phyloP scores from a whole-genome alignment of 306 rosid species.

The Trichosanthes cucumerina region DNA sequence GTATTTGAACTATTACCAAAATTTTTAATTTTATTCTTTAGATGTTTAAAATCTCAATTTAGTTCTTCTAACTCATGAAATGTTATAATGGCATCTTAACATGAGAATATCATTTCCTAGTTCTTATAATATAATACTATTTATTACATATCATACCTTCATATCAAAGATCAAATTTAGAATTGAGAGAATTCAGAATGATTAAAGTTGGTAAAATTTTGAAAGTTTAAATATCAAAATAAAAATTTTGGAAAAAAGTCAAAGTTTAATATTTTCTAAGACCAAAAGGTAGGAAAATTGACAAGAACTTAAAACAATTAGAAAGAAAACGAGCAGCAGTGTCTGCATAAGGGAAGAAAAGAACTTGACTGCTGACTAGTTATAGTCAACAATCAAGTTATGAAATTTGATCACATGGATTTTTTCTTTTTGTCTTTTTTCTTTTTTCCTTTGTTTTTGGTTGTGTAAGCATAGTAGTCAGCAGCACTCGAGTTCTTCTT shows the following conservation, averaged over 20 bases:
- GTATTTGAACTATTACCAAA: background rate
- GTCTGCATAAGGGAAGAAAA: background rate
- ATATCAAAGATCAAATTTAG: background rate
- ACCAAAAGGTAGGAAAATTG: background rate
- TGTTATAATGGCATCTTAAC: background rate
- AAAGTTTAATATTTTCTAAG: background rate
- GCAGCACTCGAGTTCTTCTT: too few species aligned
- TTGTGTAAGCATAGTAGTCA: too few species aligned
- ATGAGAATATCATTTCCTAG: background rate
- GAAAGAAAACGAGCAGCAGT: background rate
- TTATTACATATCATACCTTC: too few species aligned
- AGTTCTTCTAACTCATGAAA: background rate
- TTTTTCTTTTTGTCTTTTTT: background rate
- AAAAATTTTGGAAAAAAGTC: too few species aligned
- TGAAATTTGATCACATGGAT: background rate
- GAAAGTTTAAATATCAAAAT: too few species aligned
- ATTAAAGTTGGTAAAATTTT: background rate
- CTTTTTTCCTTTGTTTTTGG: background rate
- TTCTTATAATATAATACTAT: background rate
- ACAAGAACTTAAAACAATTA: background rate
- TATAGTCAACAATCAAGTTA: too few species aligned
- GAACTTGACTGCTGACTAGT: background rate
- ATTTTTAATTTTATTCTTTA: too few species aligned
- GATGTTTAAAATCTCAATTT: background rate
- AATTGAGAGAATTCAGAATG: background rate